phyloP scores from a whole-genome alignment of 257 asterid species.

The Plectranthus barbatus region DNA sequence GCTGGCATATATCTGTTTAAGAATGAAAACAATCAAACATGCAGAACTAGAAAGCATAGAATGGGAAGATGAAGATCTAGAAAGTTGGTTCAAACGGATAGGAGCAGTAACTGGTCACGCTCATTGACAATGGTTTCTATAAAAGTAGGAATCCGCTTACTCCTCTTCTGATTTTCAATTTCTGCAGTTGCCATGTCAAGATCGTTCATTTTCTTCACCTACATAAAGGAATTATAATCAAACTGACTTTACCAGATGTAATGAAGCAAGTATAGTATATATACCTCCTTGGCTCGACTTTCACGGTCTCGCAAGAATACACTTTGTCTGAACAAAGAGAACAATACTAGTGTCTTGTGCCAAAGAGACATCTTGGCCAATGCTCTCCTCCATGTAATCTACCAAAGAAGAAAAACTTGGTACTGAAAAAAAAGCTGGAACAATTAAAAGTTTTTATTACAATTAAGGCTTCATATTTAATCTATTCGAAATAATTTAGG shows the following conservation, averaged over 20 bases:
- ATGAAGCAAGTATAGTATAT: too few relatives aligned
- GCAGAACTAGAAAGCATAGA: not conserved
- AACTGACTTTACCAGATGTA: not conserved
- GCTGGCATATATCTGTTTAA: too few relatives aligned
- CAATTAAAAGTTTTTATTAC: too few relatives aligned
- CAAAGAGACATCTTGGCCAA: constrained; percentile 92
- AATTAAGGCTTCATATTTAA: not conserved
- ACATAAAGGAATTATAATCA: constrained; percentile 28
- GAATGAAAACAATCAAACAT: not conserved
- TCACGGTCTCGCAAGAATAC: constrained; percentile 70
- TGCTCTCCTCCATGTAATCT: constrained; percentile 79
- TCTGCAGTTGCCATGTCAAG: constrained; percentile 77
- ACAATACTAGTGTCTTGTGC: constrained; percentile 73
- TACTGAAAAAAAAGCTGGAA: not conserved
- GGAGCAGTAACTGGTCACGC: constrained; percentile 69
- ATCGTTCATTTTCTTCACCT: constrained; percentile 88
- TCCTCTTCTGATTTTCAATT: constrained; percentile 94
- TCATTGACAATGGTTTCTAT: constrained; percentile 93
- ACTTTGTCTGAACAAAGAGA: constrained; percentile 69
- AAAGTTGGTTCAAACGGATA: not conserved
- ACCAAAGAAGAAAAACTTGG: constrained; percentile 6
- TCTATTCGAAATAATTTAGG: not conserved
- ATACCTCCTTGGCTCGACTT: constrained; percentile 57
- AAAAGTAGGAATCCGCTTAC: constrained; percentile 86
- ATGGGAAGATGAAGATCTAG: not conserved